Evolutionary conservation across 352 stramenopile species (phyloP).

Genomic region (Globisporangium perplexum): DNA sequence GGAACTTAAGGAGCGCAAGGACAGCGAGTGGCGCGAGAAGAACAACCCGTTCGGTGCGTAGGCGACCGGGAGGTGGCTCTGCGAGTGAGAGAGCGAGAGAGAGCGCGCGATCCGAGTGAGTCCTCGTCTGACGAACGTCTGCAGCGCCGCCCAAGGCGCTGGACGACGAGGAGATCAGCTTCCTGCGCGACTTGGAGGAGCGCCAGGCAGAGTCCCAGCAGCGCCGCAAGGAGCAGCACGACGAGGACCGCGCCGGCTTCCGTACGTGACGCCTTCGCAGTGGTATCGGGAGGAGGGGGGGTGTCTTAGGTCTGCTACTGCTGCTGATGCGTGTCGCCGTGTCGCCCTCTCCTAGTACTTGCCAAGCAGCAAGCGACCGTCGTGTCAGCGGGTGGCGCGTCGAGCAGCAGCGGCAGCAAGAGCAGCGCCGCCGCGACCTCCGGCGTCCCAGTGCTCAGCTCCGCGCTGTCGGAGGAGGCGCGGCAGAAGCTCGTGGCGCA

Average conservation of each 20-base stretch:
- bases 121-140: neutral
- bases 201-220: constrained; percentile 42
- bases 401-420: constrained; percentile 12
- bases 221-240: constrained; percentile 55
- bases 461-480: constrained; percentile 1
- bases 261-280: constrained; percentile 34
- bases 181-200: constrained; percentile 66
- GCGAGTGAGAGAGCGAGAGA: neutral
- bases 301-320: no score
- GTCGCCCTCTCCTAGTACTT: constrained; percentile 25
- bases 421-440: neutral
- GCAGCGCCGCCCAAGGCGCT: constrained; percentile 79
- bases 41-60: constrained; percentile 80
- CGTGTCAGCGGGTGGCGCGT: neutral
- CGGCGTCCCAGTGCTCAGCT: neutral
- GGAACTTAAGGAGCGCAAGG: constrained; percentile 69
- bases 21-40: constrained; percentile 88
- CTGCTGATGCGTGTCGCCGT: no score
- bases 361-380: constrained; percentile 28
- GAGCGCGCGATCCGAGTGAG: no score
- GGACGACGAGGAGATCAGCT: constrained; percentile 82
- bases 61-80: neutral
- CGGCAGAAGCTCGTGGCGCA: constrained; percentile 16
- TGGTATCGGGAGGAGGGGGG: neutral
- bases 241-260: constrained; percentile 70